Evolutionary conservation across 345 rosid genomes (phyloP).

Genomic region (Populus davidiana): DNA sequence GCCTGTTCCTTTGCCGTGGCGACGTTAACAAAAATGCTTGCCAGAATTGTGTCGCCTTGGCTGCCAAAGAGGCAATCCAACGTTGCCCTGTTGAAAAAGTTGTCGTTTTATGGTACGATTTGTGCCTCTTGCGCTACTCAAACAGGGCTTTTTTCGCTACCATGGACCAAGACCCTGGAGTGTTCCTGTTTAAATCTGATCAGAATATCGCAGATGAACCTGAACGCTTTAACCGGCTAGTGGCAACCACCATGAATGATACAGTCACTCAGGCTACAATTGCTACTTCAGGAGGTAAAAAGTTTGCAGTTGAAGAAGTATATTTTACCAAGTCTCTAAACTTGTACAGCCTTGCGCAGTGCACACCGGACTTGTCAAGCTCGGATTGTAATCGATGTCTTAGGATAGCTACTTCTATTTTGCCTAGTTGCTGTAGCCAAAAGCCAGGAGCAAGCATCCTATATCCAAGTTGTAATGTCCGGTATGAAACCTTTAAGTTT

Average conservation of each 20-base stretch:
- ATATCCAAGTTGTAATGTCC: slow-evolving; percentile 32
- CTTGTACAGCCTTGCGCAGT: slow-evolving; percentile 33
- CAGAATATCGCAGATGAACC: slow-evolving; percentile 7
- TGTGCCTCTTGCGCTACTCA: slow-evolving; percentile 47
- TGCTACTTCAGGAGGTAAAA: slow-evolving; percentile 4
- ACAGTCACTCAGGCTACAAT: background rate
- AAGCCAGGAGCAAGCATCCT: slow-evolving; percentile 31
- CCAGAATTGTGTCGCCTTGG: slow-evolving; percentile 29
- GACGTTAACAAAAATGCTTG: slow-evolving; percentile 18
- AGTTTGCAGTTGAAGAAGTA: slow-evolving; percentile 14
- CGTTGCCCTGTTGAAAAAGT: slow-evolving; percentile 30
- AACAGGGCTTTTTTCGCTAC: slow-evolving; percentile 32
- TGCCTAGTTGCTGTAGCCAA: slow-evolving; percentile 18
- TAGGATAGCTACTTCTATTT: background rate
- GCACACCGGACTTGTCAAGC: slow-evolving; percentile 35
- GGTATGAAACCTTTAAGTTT: slow-evolving; percentile 32
- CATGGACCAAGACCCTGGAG: background rate
- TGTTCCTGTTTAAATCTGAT: background rate
- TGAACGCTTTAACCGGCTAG: no score
- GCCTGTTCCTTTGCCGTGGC: slow-evolving; percentile 22
- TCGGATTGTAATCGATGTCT: slow-evolving; percentile 12
- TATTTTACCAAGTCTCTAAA: background rate
- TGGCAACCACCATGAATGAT: no score
- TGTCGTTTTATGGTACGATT: slow-evolving; percentile 39
- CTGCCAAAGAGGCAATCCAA: slow-evolving; percentile 6